Base-by-base conservation (phyloP, 331 rosid species). In the Phaseolus coccineus region DNA sequence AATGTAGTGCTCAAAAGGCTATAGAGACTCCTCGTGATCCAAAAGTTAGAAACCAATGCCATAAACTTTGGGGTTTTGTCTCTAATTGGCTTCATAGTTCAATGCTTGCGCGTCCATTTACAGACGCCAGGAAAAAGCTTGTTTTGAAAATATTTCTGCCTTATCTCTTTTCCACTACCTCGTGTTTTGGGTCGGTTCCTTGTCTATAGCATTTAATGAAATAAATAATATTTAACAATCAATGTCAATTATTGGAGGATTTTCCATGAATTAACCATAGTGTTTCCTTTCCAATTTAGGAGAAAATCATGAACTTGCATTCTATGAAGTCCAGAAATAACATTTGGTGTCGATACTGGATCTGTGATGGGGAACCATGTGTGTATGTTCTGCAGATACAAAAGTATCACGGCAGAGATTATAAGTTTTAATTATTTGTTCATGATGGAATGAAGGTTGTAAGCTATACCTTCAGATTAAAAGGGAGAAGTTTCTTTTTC, bases 21-120 rank as follows among this genome's bases (percentile, higher is more conserved):
- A 6, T 40, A 31, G 53, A 73, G 47, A 58, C 12, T 46, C 25
- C 47, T 33, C 35, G 15, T 72, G 77, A 72, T 71, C 31, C 47
- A 31, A 71, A 22, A 37, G 24, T 72, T 72, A 33, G 1, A 39
- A 56, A 39, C 15, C 25, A 25, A 24, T 27, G 40, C 15, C 4
- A 8, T 39, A 24, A 56, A 39, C 25, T 37, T 37, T 25, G 24
- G 37, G 52, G 31, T 28, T 25, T 15, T 8, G 14, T 30, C 48
- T 50, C n/a, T 30, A 51, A 15, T 51, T 52, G 48, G 55, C 64
- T 52, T 52, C 28, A 33, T 33, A 35, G 35, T 53, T 19, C 6
- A 33, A 33, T 52, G 48, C 10, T 4, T 52, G 48, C 5, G 13
- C 16, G 12, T 52, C 44, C 33, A 33, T 71, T 35, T 52, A 52